phyloP scores from a whole-genome alignment of 1,284 basidiomycete species.

The Apiotrichum laibachii region DNA sequence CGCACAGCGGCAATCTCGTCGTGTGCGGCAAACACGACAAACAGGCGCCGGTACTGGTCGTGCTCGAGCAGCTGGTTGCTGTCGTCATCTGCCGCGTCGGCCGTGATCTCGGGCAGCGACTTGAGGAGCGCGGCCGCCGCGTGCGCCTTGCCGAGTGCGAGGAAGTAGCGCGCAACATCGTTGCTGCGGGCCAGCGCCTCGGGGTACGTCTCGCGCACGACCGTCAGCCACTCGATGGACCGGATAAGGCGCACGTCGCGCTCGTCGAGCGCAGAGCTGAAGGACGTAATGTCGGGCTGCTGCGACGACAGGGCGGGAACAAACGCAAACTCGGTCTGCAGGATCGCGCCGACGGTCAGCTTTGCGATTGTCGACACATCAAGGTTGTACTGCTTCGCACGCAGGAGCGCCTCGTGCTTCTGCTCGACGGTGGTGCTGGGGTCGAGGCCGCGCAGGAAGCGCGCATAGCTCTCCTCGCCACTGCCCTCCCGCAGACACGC shows the following conservation, averaged over 20 bases:
- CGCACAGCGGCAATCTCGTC: conserved; percentile 40
- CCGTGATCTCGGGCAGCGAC: conserved; percentile 59
- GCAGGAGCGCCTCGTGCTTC: conserved; percentile 68
- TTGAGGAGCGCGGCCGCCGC: conserved; percentile 66
- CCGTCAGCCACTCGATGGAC: conserved; percentile 91
- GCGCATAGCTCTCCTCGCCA: conserved; percentile 86
- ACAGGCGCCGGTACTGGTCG: conserved; percentile 31
- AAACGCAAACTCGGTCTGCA: conserved; percentile 67
- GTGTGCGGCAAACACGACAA: conserved; percentile 38
- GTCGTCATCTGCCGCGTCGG: conserved; percentile 8
- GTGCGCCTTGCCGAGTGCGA: conserved; percentile 69
- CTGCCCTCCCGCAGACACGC: conserved; percentile 80
- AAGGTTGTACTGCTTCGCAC: conserved; percentile 78
- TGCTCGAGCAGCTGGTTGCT: conserved; percentile 35
- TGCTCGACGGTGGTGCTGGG: conserved; percentile 66
- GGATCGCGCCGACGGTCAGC: conserved; percentile 70
- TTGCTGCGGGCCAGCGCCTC: conserved; percentile 80
- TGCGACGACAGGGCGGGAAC: conserved; percentile 34
- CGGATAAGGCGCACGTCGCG: conserved; percentile 70
- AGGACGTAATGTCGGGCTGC: conserved; percentile 59
- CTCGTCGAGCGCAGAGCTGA: conserved; percentile 39
- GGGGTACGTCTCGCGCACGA: conserved; percentile 67
- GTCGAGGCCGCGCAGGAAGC: conserved; percentile 78
- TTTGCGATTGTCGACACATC: conserved; percentile 78
- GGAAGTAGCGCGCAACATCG: conserved; percentile 78